Conservation (phyloP, 148 eudicot species). For the Silene uniflora region DNA sequence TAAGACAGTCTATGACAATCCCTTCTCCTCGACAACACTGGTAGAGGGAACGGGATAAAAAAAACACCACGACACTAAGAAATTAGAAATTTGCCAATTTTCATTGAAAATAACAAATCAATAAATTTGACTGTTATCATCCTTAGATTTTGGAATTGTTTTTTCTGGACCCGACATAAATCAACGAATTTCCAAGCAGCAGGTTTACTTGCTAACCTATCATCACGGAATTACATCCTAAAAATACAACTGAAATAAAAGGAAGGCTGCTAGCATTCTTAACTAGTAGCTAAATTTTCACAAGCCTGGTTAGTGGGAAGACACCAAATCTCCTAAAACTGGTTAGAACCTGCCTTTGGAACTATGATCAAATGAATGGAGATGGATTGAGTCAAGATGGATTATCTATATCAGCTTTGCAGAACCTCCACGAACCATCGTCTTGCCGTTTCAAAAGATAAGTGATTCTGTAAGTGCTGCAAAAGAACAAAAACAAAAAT, state of each 20-base stretch:
- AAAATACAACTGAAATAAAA: background rate
- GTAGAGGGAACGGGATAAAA: background rate
- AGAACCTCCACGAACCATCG: conserved; percentile 86
- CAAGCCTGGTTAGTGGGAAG: conserved; percentile 29
- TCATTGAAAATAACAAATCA: background rate
- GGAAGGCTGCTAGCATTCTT: conserved; percentile 1
- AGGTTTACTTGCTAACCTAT: background rate
- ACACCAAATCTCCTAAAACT: conserved; percentile 22
- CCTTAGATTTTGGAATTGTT: background rate
- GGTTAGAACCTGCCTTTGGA: conserved; percentile 19
- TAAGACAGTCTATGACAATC: background rate
- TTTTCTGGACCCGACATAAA: background rate
- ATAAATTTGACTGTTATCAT: background rate
- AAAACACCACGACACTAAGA: background rate
- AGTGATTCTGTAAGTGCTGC: conserved; percentile 76
- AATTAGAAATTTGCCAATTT: background rate
- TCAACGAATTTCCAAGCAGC: conserved; percentile 16
- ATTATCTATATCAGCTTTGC: conserved; percentile 58
- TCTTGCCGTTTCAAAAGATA: conserved; percentile 68
- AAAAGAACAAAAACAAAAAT: conserved; percentile 25
- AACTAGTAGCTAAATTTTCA: conserved; percentile 19
- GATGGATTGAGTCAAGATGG: conserved; percentile 28
- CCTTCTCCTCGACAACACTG: background rate
- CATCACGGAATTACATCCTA: background rate
- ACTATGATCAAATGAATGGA: conserved; percentile 1